These are phyloP conservation scores for Erysimum cheiri DNA, from an alignment of 441 rosid genomes.

Conservation along the genomic window DNA sequence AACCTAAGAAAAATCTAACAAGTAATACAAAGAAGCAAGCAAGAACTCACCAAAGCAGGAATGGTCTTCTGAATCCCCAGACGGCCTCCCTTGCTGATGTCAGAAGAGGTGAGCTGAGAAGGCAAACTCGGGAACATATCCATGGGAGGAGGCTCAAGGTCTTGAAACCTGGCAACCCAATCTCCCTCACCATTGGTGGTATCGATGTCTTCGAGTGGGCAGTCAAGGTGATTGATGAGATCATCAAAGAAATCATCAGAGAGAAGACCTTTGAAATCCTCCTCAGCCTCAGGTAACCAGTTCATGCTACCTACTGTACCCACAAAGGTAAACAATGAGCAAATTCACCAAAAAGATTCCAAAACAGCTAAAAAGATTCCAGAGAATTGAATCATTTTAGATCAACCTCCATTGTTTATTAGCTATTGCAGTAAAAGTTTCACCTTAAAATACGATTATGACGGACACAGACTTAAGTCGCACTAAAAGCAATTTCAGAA, in stretches of 20 bases:
- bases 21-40: neutral
- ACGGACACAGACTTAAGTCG: neutral
- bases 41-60: constrained; percentile 40
- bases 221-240: constrained; percentile 54
- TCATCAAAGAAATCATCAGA: constrained; percentile 72
- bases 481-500: neutral
- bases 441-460: neutral
- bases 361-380: neutral
- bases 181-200: constrained; percentile 43
- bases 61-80: constrained; percentile 22
- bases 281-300: constrained; percentile 65
- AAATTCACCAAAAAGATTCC: neutral
- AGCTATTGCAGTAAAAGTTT: neutral
- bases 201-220: constrained; percentile 69
- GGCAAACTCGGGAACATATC: constrained; percentile 52
- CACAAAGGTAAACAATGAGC: neutral
- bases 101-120: constrained; percentile 39
- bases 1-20: neutral
- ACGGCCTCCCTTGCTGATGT: constrained; percentile 14
- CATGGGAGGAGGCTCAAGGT: constrained; percentile 68
- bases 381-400: too few relatives aligned
- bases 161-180: constrained; percentile 46
- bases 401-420: neutral
- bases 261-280: constrained; percentile 53
- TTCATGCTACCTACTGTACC: constrained; percentile 31